These are phyloP conservation scores for Talaromyces trachyspermus DNA, from an alignment of 495 filamentous ascomycete genomes.

Conservation along the genomic window DNA sequence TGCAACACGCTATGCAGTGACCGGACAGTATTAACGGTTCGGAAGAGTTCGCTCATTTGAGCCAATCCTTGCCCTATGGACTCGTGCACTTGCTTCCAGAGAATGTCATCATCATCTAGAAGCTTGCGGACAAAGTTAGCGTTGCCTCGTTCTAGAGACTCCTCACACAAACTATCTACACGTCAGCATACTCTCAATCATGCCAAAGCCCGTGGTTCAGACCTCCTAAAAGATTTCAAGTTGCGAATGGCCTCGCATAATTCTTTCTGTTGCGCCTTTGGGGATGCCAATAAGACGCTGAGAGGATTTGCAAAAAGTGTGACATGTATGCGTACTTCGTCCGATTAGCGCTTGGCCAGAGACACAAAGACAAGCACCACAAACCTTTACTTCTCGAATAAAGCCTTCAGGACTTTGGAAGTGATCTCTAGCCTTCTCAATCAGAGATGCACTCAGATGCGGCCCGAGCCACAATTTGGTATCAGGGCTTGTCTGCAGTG, in stretches of 20 bases:
- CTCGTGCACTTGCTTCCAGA: slow-evolving; percentile 28
- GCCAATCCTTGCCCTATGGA: slow-evolving; percentile 30
- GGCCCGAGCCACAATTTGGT: slow-evolving; percentile 63
- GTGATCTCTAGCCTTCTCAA: slow-evolving; percentile 76
- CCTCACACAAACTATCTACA: slow-evolving; percentile 36
- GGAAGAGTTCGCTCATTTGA: slow-evolving; percentile 37
- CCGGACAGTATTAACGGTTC: slow-evolving; percentile 39
- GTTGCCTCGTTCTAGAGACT: slow-evolving; percentile 34
- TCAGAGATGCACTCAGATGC: slow-evolving; percentile 48
- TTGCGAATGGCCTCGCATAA: slow-evolving; percentile 72
- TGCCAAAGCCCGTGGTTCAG: slow-evolving; percentile 10
- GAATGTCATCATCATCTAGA: slow-evolving; percentile 44
- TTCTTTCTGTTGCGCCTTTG: slow-evolving; percentile 27
- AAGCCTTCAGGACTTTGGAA: slow-evolving; percentile 83
- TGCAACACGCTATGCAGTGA: slow-evolving; percentile 34
- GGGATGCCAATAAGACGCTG: slow-evolving; percentile 50
- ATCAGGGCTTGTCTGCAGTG: slow-evolving; percentile 48
- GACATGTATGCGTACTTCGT: slow-evolving; percentile 86
- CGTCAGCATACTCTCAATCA: slow-evolving; percentile 10
- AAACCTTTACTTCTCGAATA: slow-evolving; percentile 70
- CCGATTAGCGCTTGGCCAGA: slow-evolving; percentile 8
- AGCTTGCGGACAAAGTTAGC: slow-evolving; percentile 32
- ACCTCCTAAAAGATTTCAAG: slow-evolving; percentile 71
- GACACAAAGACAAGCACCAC: not conserved
- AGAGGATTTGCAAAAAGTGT: slow-evolving; percentile 90